A percentile compares a stretch with the other conserved stretches of the same genome.
phyloP scores from a whole-genome alignment of 805 yeast species.

The Candida verbasci region DNA sequence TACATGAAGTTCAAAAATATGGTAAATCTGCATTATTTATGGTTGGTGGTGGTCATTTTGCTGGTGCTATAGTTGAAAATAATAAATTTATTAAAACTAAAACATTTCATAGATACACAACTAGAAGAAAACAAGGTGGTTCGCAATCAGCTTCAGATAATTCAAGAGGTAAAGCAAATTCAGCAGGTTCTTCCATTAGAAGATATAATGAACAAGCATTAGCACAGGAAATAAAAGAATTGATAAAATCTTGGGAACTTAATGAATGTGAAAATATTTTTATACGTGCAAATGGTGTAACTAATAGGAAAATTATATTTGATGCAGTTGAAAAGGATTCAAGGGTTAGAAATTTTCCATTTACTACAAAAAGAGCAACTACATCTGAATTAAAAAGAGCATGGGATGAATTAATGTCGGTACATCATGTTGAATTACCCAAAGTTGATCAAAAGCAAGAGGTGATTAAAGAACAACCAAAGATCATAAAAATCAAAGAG shows the following conservation, averaged over 20 bases:
- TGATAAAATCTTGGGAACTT: slow-evolving; percentile 66
- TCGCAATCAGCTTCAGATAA: slow-evolving; percentile 90
- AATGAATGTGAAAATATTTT: slow-evolving; percentile 65
- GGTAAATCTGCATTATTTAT: slow-evolving; percentile 73
- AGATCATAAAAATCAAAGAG: slow-evolving; percentile 26
- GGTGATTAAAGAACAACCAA: slow-evolving; percentile 16
- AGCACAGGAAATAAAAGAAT: slow-evolving; percentile 67
- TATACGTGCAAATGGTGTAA: slow-evolving; percentile 69
- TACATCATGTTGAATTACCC: slow-evolving; percentile 55
- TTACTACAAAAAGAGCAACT: slow-evolving; percentile 87
- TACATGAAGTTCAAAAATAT: slow-evolving; percentile 34
- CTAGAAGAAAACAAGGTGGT: slow-evolving; percentile 97
- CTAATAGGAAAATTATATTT: slow-evolving; percentile 59
- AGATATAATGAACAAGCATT: slow-evolving; percentile 86
- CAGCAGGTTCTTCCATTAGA: slow-evolving; percentile 90
- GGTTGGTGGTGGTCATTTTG: slow-evolving; percentile 98
- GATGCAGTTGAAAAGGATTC: slow-evolving; percentile 45
- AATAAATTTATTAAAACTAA: slow-evolving; percentile 64
- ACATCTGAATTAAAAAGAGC: slow-evolving; percentile 73
- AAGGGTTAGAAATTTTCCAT: slow-evolving; percentile 72
- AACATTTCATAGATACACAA: slow-evolving; percentile 91
- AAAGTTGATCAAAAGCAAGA: slow-evolving; percentile 20
- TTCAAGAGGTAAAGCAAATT: slow-evolving; percentile 90
- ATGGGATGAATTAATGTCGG: slow-evolving; percentile 73
- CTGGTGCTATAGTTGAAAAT: slow-evolving; percentile 89